Evolutionary conservation across 495 filamentous ascomycete genomes (phyloP), one percentile per base, ranked within the genome.

Genomic region (Podospora anserina): DNA sequence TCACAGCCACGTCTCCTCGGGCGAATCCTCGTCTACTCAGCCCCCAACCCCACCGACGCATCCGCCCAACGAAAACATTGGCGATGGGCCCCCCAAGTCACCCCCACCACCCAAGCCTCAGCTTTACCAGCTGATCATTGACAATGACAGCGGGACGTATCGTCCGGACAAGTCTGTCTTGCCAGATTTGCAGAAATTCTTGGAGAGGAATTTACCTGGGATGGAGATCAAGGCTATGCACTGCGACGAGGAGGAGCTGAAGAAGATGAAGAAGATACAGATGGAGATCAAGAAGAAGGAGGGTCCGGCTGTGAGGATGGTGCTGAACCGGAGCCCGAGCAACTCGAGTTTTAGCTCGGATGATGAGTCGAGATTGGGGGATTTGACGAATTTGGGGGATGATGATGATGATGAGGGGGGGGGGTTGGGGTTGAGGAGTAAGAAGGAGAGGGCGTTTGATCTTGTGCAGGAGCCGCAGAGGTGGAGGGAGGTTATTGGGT

Each of bases 71-170:
- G 65, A 70, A 64, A 64, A 57, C n/a, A 56, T 81, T 2, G 74
- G 78, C 6, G 77, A 77, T 0, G 77, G 81, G 7, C 78, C 82
- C 9, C 74, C 80, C 0, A 71, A 76, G 16, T 77, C 83, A n/a
- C 68, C 82, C 3, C 80, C 83, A 0, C 78, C 82, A 1, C 72
- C 71, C 5, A 84, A 92, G 66, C 91, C 92, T 0, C 70, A 80
- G 0, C 82, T 89, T 72, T 98, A 96, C 73, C 89, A 95, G 74
- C 86, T 98, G 4, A 84, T 95, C 63, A 97, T 98, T 71, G 94
- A 98, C 80, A 98, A 98, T 68, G 94, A 96, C 77, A 91, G 87
- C 72, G 94, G 94, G 16, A 98, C 94, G 0, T 98, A 98, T 76
- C 87, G 94, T 0, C 94, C 94, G 0, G 92, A 93, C 70, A 87